Evolutionary conservation across 2,329 filamentous ascomycete species (phyloP).

Genomic region (Trichoderma koningii): DNA sequence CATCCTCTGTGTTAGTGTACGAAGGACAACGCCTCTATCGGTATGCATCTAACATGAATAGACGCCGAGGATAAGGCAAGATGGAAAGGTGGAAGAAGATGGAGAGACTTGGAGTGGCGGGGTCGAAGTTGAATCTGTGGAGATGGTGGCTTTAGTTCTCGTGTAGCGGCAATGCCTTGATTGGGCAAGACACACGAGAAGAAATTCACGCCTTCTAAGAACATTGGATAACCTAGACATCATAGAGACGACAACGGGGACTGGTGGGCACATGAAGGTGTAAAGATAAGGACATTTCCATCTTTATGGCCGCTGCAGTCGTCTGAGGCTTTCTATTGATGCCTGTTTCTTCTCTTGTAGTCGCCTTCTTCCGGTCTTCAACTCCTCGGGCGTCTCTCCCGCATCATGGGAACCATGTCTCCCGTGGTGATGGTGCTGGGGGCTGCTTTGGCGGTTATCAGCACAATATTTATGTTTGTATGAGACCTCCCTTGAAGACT

Average conservation of each 20-base stretch:
- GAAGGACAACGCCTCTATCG: no score
- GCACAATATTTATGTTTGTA: conserved; percentile 9
- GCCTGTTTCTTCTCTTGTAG: no score
- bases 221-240: background rate
- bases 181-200: conserved; percentile 5
- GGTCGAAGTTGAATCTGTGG: conserved; percentile 17
- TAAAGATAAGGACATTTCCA: background rate
- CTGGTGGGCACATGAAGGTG: background rate
- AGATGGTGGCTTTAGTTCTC: conserved; percentile 9
- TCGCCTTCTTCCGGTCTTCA: background rate
- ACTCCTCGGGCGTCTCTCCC: background rate
- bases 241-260: background rate
- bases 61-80: background rate
- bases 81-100: background rate
- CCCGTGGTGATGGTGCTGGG: background rate
- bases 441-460: background rate
- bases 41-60: no score
- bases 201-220: background rate
- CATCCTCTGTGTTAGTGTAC: background rate
- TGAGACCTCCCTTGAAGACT: background rate
- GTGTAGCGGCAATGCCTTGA: conserved; percentile 20
- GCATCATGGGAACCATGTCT: background rate
- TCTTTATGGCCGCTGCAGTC: background rate
- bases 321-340: background rate
- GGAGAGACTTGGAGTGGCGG: conserved; percentile 4